These are phyloP conservation scores for Myxozyma melibiosi DNA, from an alignment of 805 yeast species.

Conservation along the genomic window DNA sequence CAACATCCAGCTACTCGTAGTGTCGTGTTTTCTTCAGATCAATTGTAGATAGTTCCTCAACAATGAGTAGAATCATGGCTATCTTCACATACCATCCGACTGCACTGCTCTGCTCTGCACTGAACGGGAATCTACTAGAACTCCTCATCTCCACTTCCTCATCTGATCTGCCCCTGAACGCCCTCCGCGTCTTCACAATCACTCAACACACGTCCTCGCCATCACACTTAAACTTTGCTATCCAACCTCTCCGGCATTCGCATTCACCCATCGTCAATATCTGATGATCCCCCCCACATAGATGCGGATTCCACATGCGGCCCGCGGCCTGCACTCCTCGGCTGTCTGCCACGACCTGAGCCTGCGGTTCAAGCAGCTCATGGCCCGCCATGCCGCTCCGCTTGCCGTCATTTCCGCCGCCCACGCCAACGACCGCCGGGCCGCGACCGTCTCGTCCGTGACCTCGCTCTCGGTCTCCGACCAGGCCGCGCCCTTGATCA, in stretches of 20 bases:
- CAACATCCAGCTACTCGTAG: no score
- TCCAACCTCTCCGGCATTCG: not conserved
- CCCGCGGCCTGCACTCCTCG: not conserved
- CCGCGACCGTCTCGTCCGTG: constrained; percentile 74
- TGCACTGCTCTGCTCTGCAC: no score
- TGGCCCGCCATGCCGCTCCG: constrained; percentile 27
- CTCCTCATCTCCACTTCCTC: no score
- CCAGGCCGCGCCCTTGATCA: constrained; percentile 60
- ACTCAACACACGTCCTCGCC: not conserved
- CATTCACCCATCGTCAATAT: not conserved
- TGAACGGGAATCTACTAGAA: no score
- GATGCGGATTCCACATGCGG: constrained; percentile 1
- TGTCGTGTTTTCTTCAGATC: no score
- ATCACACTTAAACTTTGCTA: not conserved
- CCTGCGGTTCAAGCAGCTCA: constrained; percentile 22
- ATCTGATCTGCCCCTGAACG: no score
- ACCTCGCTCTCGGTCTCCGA: constrained; percentile 80
- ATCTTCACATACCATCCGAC: no score
- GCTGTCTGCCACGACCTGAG: not conserved
- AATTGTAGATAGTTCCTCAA: no score
- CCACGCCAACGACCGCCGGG: constrained; percentile 6
- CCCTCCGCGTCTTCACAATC: no score
- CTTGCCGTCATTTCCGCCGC: constrained; percentile 26
- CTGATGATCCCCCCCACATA: not conserved
- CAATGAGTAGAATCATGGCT: no score